Conservation (phyloP, 2,329 filamentous ascomycete genomes). For the Leptographium wingfieldii region DNA sequence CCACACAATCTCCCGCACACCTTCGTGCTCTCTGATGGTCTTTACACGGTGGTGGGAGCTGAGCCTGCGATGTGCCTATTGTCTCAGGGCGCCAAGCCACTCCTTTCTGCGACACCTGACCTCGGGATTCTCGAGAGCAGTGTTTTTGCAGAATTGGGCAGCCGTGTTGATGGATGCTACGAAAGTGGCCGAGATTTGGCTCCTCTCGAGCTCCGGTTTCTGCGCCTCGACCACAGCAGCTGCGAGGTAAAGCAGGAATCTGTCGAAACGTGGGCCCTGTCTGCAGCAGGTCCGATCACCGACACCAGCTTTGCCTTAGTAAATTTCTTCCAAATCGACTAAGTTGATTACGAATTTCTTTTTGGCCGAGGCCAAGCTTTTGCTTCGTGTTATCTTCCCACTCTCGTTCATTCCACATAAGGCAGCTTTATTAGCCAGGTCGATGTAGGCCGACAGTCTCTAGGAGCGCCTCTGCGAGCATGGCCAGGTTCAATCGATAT, state of each 20-base stretch:
- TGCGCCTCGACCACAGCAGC: background rate
- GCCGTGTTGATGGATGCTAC: background rate
- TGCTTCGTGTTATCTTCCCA: background rate
- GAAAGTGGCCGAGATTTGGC: background rate
- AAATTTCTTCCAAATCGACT: background rate
- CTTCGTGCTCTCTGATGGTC: no score
- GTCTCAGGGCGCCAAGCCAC: background rate
- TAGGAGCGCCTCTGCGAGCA: background rate
- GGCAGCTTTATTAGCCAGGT: background rate
- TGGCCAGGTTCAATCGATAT: background rate
- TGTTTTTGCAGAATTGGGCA: background rate
- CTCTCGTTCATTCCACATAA: background rate
- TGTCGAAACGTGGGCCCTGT: background rate
- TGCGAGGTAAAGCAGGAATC: background rate
- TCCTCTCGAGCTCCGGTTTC: background rate
- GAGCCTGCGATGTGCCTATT: background rate
- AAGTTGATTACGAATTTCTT: background rate
- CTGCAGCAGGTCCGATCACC: background rate
- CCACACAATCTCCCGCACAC: no score
- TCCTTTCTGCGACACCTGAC: background rate
- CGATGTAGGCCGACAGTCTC: background rate
- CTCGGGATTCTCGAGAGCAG: background rate
- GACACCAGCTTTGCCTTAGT: background rate
- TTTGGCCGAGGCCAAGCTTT: background rate
- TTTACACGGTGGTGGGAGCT: no score